Evolutionary conservation across 768 basidiomycete species (phyloP), one percentile per base, ranked within the genome.

Genomic region (Cantharellus cinnabarinus): DNA sequence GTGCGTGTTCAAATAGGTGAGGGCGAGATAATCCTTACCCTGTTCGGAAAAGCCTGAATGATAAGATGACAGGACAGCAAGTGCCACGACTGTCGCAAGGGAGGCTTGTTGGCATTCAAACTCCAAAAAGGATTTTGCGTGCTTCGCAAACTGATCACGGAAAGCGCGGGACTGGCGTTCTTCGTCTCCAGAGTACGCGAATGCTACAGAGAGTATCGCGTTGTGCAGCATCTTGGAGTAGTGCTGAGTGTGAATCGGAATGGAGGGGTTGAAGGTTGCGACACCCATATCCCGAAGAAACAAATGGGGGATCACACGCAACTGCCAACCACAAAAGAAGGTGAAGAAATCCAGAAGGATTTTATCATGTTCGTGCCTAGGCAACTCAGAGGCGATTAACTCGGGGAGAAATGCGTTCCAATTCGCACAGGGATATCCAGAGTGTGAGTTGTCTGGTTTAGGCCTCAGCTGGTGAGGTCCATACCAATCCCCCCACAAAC

Each of bases 171-270:
- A 60, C 34, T 66, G 67, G 20, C 74, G 65, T n/a, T 62, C 42
- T 2, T 69, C 68, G 15, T 74, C 70, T 61, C 74, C 72, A 40
- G 70, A 66, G 58, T 68, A 72, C 7, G 70, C 70, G 2, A 71
- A 65, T 4, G 71, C 73, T 55, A 76, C 70, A 10, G 70, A 72
- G 50, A 85, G 68, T 2, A 82, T 71, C 1, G 81, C 74, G 62
- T 85, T 85, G 68, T 85, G 83, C 4, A 84, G 72, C 76, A 84
- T 79, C 0, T 82, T 80, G 2, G 80, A 82, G 67, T 84, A 85
- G 62, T 83, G 80, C 41, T 58, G 57, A 5, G 56, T 37, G 37
- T 34, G 3, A 35, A 29, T n/a, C 39, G 39, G 52, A 37, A 37
- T 7, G 7, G 10, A 10, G 10, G 10, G 52, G 14, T 10, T 10